phyloP scores from a whole-genome alignment of 805 yeast genomes.

The Myxozyma lipomycoides region DNA sequence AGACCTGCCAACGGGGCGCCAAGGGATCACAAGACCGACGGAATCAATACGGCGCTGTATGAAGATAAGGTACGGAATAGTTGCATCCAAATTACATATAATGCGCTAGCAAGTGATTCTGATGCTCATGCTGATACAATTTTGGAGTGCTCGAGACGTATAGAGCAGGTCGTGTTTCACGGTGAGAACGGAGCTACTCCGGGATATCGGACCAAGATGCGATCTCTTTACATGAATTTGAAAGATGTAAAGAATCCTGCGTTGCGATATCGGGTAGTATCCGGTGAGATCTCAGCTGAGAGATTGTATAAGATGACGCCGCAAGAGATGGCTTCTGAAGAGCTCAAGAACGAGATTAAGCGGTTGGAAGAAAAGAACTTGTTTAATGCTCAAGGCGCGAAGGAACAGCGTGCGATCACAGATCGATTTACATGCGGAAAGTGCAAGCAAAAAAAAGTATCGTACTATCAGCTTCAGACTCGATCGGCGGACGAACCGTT shows the following conservation, averaged over 20 bases:
- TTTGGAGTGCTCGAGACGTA: conserved; percentile 58
- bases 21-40: conserved; percentile 79
- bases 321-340: conserved; percentile 94
- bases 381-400: conserved; percentile 97
- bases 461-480: conserved; percentile 96
- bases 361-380: conserved; percentile 81
- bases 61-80: conserved; percentile 79
- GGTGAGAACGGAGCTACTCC: conserved; percentile 50
- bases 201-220: conserved; percentile 72
- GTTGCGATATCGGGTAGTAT: conserved; percentile 62
- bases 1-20: conserved; percentile 43
- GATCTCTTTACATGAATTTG: conserved; percentile 81
- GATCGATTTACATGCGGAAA: conserved; percentile 97
- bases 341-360: conserved; percentile 78
- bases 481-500: conserved; percentile 98
- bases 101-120: conserved; percentile 83
- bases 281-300: conserved; percentile 62
- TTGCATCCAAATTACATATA: conserved; percentile 77
- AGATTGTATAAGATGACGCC: conserved; percentile 77
- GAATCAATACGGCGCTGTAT: conserved; percentile 64
- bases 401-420: conserved; percentile 90
- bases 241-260: conserved; percentile 88
- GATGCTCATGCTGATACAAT: conserved; percentile 53
- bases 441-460: conserved; percentile 94
- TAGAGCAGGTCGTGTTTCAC: conserved; percentile 68